phyloP scores from a whole-genome alignment of 805 yeast genomes.

The Komagataella mondaviorum region DNA sequence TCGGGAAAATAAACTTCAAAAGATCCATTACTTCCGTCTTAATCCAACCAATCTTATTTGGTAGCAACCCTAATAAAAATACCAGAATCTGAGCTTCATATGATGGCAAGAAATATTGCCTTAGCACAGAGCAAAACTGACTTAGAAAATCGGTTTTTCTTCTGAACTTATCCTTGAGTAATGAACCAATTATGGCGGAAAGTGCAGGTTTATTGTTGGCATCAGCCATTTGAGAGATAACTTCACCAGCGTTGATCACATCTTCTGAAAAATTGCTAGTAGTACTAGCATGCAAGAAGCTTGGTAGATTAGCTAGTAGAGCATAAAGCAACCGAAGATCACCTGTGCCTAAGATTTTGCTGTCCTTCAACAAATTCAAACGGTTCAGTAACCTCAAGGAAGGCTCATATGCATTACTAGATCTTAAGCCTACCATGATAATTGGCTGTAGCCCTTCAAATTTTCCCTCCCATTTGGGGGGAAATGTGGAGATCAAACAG shows the following conservation, averaged over 20 bases:
- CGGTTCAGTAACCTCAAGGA: conserved; percentile 63
- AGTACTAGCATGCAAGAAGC: conserved; percentile 74
- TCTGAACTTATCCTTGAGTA: conserved; percentile 69
- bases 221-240: conserved; percentile 50
- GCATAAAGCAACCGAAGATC: conserved; percentile 59
- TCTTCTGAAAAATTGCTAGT: conserved; percentile 35
- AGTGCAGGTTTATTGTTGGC: conserved; percentile 35
- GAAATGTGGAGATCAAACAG: conserved; percentile 75
- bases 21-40: conserved; percentile 68
- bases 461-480: conserved; percentile 90
- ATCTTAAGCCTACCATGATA: conserved; percentile 72
- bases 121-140: conserved; percentile 66
- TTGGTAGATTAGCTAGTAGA: conserved; percentile 66
- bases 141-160: conserved; percentile 82
- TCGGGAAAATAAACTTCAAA: conserved; percentile 61
- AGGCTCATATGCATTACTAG: conserved; percentile 68
- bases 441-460: conserved; percentile 80
- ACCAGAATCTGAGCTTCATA: conserved; percentile 66
- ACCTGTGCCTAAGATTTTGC: conserved; percentile 66
- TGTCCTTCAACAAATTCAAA: conserved; percentile 50
- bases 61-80: conserved; percentile 62
- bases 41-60: conserved; percentile 70
- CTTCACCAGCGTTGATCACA: conserved; percentile 35
- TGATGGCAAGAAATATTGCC: conserved; percentile 54
- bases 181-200: conserved; percentile 61